These are phyloP conservation scores for Pseudogymnoascus sp. DNA, from an alignment of 2,329 filamentous ascomycete genomes.

Conservation along the genomic window DNA sequence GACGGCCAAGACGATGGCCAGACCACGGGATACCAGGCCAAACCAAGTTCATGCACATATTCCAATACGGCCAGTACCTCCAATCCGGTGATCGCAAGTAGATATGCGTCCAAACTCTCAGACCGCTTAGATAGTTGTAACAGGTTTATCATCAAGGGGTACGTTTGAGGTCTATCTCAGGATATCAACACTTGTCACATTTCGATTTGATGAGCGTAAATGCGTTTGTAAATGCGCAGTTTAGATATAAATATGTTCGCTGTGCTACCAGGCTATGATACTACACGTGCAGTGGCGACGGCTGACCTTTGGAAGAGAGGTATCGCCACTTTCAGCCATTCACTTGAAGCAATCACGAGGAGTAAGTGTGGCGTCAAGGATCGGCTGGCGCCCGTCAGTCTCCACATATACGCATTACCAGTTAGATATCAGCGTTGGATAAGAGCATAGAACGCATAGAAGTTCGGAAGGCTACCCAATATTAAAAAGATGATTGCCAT, in stretches of 20 bases:
- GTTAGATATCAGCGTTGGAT: not conserved
- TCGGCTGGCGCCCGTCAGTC: not conserved
- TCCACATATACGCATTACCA: not conserved
- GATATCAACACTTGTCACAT: not conserved
- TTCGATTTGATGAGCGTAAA: not conserved
- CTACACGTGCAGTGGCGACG: not conserved
- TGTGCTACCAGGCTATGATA: not conserved
- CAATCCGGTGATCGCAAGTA: not conserved
- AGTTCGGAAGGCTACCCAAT: not conserved
- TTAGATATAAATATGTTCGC: not conserved
- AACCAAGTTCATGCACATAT: slow-evolving; percentile 3
- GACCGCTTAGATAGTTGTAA: not conserved
- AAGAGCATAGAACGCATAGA: not conserved
- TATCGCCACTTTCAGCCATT: slow-evolving; percentile 2
- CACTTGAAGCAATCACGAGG: slow-evolving; percentile 7
- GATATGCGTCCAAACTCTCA: not conserved
- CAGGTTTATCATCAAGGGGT: slow-evolving; percentile 1
- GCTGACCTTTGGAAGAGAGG: not conserved
- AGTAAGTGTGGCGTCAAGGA: not conserved
- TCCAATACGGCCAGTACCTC: slow-evolving; percentile 4
- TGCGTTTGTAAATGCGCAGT: not conserved
- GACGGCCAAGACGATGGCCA: not conserved
- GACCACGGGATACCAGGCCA: not conserved
- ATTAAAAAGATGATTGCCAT: not conserved
- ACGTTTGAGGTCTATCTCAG: not conserved